A percentile compares a stretch with the other conserved stretches of the same genome.
Conservation (phyloP, 805 yeast genomes). For the Diddensiella caesifluorescens region DNA sequence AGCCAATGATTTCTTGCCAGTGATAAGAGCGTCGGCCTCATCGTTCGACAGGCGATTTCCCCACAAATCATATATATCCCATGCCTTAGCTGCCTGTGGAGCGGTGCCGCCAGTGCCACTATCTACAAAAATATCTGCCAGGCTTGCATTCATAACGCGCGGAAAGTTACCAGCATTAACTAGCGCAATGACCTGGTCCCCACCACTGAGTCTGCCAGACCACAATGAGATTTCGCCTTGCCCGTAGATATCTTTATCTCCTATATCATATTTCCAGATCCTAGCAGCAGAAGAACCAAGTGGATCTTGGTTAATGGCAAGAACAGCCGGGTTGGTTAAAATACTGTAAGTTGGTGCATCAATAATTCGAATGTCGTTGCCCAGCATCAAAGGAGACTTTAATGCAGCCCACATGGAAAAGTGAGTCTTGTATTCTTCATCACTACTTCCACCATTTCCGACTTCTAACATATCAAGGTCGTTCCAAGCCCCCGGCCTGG, state of each 20-base stretch:
- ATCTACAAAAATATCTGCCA: conserved; percentile 18
- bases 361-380: conserved; percentile 27
- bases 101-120: conserved; percentile 12
- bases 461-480: conserved; percentile 32
- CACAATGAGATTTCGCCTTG: conserved; percentile 16
- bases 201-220: conserved; percentile 16
- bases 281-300: conserved; percentile 20
- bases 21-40: conserved; percentile 9
- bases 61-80: conserved; percentile 20
- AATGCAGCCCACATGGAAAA: conserved; percentile 33
- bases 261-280: conserved; percentile 12
- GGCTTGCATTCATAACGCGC: conserved; percentile 8
- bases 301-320: conserved; percentile 30
- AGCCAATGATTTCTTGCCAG: conserved; percentile 1
- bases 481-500: conserved; percentile 27
- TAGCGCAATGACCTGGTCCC: conserved; percentile 16
- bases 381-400: conserved; percentile 31
- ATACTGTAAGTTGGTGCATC: conserved; percentile 23
- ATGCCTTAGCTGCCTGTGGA: conserved; percentile 10
- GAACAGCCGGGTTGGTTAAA: conserved; percentile 21
- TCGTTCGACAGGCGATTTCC: conserved; percentile 11
- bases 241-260: conserved; percentile 13
- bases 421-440: conserved; percentile 31
- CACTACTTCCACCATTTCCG: conserved; percentile 30
- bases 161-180: conserved; percentile 15